These are phyloP conservation scores for Monosporozyma solicola DNA, from an alignment of 805 yeast genomes.

Conservation along the genomic window DNA sequence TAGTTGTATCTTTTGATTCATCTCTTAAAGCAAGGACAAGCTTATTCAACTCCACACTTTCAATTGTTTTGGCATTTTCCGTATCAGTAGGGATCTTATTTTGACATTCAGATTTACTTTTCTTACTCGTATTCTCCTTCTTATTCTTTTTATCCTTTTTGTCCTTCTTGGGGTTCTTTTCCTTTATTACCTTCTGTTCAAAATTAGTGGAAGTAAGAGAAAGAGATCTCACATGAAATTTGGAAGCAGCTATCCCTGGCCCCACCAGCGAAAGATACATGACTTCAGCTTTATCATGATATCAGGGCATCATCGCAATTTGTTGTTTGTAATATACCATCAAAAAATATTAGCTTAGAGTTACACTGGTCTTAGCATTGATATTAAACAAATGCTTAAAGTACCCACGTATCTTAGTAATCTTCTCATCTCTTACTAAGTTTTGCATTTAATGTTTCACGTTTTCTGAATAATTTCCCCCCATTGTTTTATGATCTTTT, in stretches of 20 bases:
- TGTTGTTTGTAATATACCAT: not conserved
- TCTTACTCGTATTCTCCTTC: not conserved
- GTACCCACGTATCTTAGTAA: not conserved
- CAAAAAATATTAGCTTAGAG: not conserved
- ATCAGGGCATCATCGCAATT: too few species aligned
- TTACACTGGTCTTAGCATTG: too few species aligned
- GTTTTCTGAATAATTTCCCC: not conserved
- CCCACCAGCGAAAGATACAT: too few species aligned
- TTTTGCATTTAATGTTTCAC: not conserved
- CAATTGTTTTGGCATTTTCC: not conserved
- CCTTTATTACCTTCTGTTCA: conserved; percentile 2
- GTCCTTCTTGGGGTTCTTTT: conserved; percentile 10
- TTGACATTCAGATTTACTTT: not conserved
- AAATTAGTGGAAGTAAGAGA: too few species aligned
- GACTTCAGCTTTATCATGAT: too few species aligned
- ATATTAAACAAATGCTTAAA: too few species aligned
- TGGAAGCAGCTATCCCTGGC: too few species aligned
- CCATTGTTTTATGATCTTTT: not conserved
- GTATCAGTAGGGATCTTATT: not conserved
- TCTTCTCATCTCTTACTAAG: not conserved
- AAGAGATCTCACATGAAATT: too few species aligned
- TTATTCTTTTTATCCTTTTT: conserved; percentile 1
- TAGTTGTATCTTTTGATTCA: conserved; percentile 7
- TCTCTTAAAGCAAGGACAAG: not conserved
- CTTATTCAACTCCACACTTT: not conserved